phyloP scores from a whole-genome alignment of 768 basidiomycete genomes.

The Sporobolomyces pararoseus region DNA sequence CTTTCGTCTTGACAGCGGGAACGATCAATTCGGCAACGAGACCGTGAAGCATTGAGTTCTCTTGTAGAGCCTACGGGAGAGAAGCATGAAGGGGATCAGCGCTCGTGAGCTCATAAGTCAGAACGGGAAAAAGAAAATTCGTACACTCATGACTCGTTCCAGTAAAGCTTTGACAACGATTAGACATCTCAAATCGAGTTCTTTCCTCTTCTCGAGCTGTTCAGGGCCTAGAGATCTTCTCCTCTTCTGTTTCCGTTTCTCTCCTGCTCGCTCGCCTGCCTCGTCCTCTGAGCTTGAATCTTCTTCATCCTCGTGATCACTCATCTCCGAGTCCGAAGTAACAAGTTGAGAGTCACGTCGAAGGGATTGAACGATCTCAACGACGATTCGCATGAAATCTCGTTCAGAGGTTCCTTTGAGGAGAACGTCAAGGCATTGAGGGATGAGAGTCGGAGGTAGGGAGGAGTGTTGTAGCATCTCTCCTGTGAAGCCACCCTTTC shows the following conservation, averaged over 20 bases:
- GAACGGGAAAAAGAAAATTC: not conserved
- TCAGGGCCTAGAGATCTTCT: conserved; percentile 49
- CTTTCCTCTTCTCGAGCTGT: conserved; percentile 59
- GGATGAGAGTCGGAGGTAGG: conserved; percentile 67
- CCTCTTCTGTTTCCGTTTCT: conserved; percentile 3
- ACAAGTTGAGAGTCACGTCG: conserved; percentile 50
- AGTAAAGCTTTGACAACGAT: conserved; percentile 74
- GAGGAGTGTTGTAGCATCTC: conserved; percentile 72
- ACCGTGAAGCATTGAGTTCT: conserved; percentile 68
- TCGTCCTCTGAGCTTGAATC: conserved; percentile 11
- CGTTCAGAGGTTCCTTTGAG: conserved; percentile 67
- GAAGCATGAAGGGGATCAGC: not conserved
- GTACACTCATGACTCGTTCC: conserved; percentile 76
- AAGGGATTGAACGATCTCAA: conserved; percentile 79
- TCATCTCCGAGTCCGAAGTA: conserved; percentile 46
- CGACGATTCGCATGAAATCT: conserved; percentile 80
- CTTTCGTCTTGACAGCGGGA: conserved; percentile 83
- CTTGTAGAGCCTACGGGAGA: conserved; percentile 53
- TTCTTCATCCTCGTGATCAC: conserved; percentile 39
- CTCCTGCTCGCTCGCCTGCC: not conserved
- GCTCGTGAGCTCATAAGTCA: not conserved
- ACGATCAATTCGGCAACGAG: conserved; percentile 75
- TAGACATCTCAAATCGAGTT: conserved; percentile 70
- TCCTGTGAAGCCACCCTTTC: conserved; percentile 51
- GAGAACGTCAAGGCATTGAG: conserved; percentile 77